phyloP scores from a whole-genome alignment of 129 eudicot species.

The Artemisia argyi region DNA sequence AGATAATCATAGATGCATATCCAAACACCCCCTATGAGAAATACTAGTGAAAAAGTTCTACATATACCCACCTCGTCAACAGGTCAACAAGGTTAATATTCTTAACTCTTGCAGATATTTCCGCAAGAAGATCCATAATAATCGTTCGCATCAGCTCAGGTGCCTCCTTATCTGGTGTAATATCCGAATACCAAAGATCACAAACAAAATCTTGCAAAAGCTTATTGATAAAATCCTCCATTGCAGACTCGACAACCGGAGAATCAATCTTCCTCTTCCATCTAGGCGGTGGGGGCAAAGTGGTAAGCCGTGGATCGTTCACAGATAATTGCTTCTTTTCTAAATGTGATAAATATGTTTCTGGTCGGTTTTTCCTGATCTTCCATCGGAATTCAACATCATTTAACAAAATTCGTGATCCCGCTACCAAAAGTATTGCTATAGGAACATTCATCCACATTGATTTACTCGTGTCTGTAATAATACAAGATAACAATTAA shows the following conservation, averaged over 20 bases:
- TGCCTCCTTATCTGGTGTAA: slow-evolving; percentile 90
- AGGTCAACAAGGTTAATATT: slow-evolving; percentile 88
- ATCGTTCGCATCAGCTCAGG: slow-evolving; percentile 74
- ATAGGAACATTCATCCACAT: slow-evolving; percentile 96
- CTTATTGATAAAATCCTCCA: slow-evolving; percentile 79
- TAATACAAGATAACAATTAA: slow-evolving; percentile 22
- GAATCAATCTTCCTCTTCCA: slow-evolving; percentile 94
- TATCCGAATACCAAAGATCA: slow-evolving; percentile 89
- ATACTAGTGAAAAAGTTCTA: background rate
- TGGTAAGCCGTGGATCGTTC: slow-evolving; percentile 82
- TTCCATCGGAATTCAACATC: slow-evolving; percentile 94
- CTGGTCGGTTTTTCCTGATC: slow-evolving; percentile 43
- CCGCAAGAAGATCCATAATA: slow-evolving; percentile 90
- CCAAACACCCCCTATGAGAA: slow-evolving; percentile 11
- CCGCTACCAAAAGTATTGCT: slow-evolving; percentile 70
- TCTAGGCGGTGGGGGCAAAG: slow-evolving; percentile 59
- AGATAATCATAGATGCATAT: slow-evolving; percentile 9
- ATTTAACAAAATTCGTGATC: slow-evolving; percentile 59
- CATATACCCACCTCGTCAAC: slow-evolving; percentile 69
- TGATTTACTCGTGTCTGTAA: slow-evolving; percentile 96
- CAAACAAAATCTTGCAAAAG: slow-evolving; percentile 85
- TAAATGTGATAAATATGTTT: slow-evolving; percentile 71
- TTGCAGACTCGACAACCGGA: slow-evolving; percentile 80
- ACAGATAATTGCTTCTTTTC: slow-evolving; percentile 85
- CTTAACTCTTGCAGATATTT: slow-evolving; percentile 87